Evolutionary conservation across 164 flowering plant species (phyloP).

Genomic region (Pachysandra terminalis): DNA sequence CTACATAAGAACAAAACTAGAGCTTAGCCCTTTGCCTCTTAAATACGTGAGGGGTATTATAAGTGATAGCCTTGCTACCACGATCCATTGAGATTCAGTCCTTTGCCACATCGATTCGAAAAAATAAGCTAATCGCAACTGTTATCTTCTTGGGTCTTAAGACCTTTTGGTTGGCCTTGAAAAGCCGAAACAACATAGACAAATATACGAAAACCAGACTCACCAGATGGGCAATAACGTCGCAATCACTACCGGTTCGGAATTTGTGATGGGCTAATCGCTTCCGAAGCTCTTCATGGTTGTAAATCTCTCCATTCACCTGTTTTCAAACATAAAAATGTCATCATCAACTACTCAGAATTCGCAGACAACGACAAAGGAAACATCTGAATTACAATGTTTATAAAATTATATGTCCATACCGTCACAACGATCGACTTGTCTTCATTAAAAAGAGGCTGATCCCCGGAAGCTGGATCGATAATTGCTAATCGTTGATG

Average conservation of each 20-base stretch:
- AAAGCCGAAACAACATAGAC: no score
- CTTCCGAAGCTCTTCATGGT: conserved; percentile 80
- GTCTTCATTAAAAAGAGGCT: conserved; percentile 90
- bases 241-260: conserved; percentile 91
- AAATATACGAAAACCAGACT: conserved; percentile 6
- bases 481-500: conserved; percentile 91
- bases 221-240: conserved; percentile 93
- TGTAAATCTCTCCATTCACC: conserved; percentile 99
- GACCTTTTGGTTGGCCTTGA: no score
- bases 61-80: no score
- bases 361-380: not conserved
- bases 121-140: no score
- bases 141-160: no score
- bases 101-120: no score
- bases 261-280: conserved; percentile 65
- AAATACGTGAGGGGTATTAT: no score
- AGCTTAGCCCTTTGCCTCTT: no score
- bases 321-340: conserved; percentile 16
- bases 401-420: not conserved
- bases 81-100: no score
- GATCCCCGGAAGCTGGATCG: conserved; percentile 97
- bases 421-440: conserved; percentile 81
- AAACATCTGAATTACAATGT: not conserved
- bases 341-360: not conserved
- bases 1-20: no score